Percentiles rank a stretch among this genome's conserved stretches.
Conservation (phyloP, 2,329 filamentous ascomycete species). For the Penicillium expansum region DNA sequence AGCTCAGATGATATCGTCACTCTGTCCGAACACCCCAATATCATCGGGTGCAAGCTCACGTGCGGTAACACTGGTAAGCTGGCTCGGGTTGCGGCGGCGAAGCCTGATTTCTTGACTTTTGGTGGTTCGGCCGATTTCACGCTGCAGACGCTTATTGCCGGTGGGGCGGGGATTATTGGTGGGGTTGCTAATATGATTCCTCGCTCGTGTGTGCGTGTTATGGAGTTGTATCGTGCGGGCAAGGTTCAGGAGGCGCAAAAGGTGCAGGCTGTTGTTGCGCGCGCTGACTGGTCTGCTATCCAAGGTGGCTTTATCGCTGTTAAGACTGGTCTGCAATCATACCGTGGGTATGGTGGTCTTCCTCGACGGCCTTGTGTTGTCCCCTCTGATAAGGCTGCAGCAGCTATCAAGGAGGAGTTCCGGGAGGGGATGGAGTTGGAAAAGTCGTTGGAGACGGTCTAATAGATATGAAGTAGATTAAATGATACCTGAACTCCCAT, state of each 20-base stretch:
- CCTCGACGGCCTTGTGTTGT: conserved; percentile 65
- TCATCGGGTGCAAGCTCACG: conserved; percentile 69
- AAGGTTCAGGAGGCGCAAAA: conserved; percentile 71
- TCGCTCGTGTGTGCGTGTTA: conserved; percentile 74
- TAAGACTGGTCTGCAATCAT: conserved; percentile 75
- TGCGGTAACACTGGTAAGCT: conserved; percentile 74
- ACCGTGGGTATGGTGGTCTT: conserved; percentile 77
- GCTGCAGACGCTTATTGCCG: conserved; percentile 73
- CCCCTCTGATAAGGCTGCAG: conserved; percentile 39
- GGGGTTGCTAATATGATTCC: conserved; percentile 84
- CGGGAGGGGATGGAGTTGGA: conserved; percentile 41
- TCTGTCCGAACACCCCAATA: conserved; percentile 60
- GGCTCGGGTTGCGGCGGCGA: conserved; percentile 56
- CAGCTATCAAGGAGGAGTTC: conserved; percentile 37
- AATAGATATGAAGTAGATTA: neutral
- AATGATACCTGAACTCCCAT: neutral
- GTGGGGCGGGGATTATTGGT: conserved; percentile 80
- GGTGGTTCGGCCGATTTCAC: conserved; percentile 88
- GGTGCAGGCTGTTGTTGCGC: conserved; percentile 73
- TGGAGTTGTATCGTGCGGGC: conserved; percentile 71
- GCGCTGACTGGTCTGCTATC: conserved; percentile 78
- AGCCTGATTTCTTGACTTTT: conserved; percentile 70
- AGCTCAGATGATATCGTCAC: conserved; percentile 63
- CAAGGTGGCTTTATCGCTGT: conserved; percentile 83
- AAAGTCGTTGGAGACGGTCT: conserved; percentile 27